A percentile compares a stretch with the other conserved stretches of the same genome.
Evolutionary conservation across 208 protist genomes (phyloP).

Genomic region (Leishmania martiniquensis): DNA sequence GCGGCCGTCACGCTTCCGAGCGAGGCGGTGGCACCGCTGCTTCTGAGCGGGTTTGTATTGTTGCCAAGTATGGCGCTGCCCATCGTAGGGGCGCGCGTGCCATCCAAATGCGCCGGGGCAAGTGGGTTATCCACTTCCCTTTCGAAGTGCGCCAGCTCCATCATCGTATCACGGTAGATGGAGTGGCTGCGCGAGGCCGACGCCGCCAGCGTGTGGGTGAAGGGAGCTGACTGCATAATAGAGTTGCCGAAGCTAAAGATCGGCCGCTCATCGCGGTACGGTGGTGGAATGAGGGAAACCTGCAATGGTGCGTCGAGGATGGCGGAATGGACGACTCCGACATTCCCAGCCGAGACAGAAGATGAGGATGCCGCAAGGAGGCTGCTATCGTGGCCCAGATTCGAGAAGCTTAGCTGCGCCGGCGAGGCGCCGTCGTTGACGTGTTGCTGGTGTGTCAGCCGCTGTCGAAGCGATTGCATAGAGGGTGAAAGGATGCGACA

Average conservation of each 20-base stretch:
- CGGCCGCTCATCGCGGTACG: slow-evolving; percentile 12
- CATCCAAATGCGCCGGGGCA: slow-evolving; percentile 1
- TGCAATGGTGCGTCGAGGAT: slow-evolving; percentile 41
- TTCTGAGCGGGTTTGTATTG: neutral
- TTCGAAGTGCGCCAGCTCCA: slow-evolving; percentile 22
- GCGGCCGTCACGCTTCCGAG: neutral
- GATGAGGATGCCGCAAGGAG: slow-evolving; percentile 4
- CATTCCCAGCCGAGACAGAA: slow-evolving; percentile 3
- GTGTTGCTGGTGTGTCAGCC: slow-evolving; percentile 9
- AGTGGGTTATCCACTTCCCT: slow-evolving; percentile 23
- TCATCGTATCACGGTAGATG: slow-evolving; percentile 30
- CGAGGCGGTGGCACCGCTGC: neutral
- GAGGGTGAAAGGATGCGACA: slow-evolving; percentile 19
- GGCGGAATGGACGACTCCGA: slow-evolving; percentile 18
- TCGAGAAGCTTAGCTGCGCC: slow-evolving; percentile 26
- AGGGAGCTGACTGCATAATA: slow-evolving; percentile 26
- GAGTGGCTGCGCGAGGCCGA: slow-evolving; percentile 19
- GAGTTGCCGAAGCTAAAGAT: slow-evolving; percentile 32
- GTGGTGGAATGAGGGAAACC: slow-evolving; percentile 28
- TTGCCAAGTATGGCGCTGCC: neutral
- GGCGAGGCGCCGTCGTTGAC: slow-evolving; percentile 22
- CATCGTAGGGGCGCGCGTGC: neutral
- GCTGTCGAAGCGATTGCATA: slow-evolving; percentile 14
- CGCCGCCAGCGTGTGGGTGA: slow-evolving; percentile 16
- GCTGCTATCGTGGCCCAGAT: slow-evolving; percentile 19